phyloP scores from a whole-genome alignment of 495 filamentous ascomycete genomes.

The Lophiostoma macrostomum region DNA sequence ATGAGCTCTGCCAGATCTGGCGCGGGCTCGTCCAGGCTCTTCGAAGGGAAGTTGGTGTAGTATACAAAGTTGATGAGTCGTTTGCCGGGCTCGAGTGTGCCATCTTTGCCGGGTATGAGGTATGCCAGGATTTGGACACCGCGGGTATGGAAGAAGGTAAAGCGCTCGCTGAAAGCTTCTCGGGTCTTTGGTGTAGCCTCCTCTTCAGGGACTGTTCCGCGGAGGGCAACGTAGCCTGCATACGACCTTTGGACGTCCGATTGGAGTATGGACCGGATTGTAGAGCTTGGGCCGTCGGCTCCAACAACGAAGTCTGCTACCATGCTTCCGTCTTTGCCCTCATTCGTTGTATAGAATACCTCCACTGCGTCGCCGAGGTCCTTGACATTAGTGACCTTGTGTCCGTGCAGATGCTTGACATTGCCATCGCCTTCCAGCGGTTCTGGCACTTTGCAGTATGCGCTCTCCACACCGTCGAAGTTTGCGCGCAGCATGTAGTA shows the following conservation, averaged over 20 bases:
- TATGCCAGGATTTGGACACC: conserved; percentile 53
- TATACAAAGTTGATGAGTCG: conserved; percentile 58
- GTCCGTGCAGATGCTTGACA: conserved; percentile 48
- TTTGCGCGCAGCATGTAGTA: conserved; percentile 55
- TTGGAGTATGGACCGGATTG: conserved; percentile 47
- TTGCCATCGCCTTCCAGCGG: conserved; percentile 39
- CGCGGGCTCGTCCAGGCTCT: conserved; percentile 32
- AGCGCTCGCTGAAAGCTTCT: conserved; percentile 34
- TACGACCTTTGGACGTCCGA: conserved; percentile 51
- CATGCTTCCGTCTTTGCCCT: conserved; percentile 39
- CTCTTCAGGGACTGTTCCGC: conserved; percentile 51
- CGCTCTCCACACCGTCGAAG: conserved; percentile 48
- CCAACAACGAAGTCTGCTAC: conserved; percentile 51
- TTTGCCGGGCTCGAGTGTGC: conserved; percentile 43
- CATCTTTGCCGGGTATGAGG: conserved; percentile 43
- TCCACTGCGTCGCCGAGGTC: conserved; percentile 41
- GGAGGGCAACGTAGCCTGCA: conserved; percentile 54
- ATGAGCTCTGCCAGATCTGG: conserved; percentile 50
- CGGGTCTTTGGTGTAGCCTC: conserved; percentile 34
- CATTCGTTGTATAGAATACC: conserved; percentile 42
- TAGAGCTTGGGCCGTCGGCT: conserved; percentile 57
- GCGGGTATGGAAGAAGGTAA: conserved; percentile 31
- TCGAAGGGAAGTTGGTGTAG: conserved; percentile 53
- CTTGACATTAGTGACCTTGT: conserved; percentile 46
- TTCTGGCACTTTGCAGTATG: conserved; percentile 16